phyloP scores from a whole-genome alignment of 176 grass and related monocot species.

The Oryza rufipogon region DNA sequence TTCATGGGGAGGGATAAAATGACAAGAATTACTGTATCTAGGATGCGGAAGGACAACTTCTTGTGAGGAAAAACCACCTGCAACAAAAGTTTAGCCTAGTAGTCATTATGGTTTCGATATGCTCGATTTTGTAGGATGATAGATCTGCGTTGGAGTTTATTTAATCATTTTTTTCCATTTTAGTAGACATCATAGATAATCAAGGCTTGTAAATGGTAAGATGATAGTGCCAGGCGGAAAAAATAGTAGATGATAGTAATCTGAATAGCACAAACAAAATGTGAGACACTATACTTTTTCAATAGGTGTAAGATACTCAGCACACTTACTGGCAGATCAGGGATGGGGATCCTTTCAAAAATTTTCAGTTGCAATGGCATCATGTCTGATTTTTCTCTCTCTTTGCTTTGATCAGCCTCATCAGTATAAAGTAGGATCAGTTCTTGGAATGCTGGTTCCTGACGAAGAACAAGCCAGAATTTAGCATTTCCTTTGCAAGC shows the following conservation, averaged over 20 bases:
- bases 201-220: background rate
- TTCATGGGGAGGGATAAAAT: background rate
- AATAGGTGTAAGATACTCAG: background rate
- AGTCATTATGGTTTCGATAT: conserved; percentile 11
- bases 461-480: conserved; percentile 31
- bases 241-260: background rate
- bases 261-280: background rate
- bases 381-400: conserved; percentile 54
- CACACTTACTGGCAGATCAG: conserved; percentile 75
- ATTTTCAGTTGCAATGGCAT: conserved; percentile 85
- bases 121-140: background rate
- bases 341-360: conserved; percentile 93
- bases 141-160: background rate
- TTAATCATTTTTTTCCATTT: background rate
- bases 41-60: conserved; percentile 92
- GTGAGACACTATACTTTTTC: background rate
- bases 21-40: conserved; percentile 82
- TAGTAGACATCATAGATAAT: background rate
- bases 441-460: conserved; percentile 98
- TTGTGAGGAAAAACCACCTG: conserved; percentile 99
- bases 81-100: conserved; percentile 24
- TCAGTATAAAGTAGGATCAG: conserved; percentile 89
- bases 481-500: background rate
- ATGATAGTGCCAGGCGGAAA: background rate
- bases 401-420: conserved; percentile 57